A percentile compares a stretch with the other conserved stretches of the same genome.
These are phyloP conservation scores for Venturia pyrina DNA, from an alignment of 2,329 filamentous ascomycete genomes.

Conservation along the genomic window DNA sequence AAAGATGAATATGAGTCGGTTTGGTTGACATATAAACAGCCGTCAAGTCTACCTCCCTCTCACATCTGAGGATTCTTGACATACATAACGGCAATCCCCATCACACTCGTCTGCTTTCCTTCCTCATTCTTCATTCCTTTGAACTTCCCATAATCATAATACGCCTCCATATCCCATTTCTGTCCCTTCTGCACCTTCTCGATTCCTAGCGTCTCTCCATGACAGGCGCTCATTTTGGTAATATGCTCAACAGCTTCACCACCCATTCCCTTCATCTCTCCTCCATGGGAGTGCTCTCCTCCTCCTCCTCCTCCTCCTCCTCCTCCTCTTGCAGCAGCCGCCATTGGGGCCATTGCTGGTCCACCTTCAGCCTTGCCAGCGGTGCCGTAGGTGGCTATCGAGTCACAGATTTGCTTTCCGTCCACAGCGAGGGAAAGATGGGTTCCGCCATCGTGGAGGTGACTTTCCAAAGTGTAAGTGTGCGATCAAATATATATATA, in stretches of 20 bases:
- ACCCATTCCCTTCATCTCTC: neutral
- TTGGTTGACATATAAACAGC: no score
- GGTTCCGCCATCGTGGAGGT: no score
- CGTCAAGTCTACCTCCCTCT: neutral
- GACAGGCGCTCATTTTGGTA: neutral
- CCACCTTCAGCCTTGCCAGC: neutral
- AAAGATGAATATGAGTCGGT: no score
- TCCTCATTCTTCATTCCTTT: neutral
- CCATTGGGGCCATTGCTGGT: neutral
- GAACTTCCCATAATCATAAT: conserved; percentile 6
- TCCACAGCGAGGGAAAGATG: no score
- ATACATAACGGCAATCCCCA: conserved; percentile 11
- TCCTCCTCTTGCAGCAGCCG: neutral
- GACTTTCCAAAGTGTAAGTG: no score
- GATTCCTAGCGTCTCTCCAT: conserved; percentile 1
- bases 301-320: no score
- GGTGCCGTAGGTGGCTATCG: no score
- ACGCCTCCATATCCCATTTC: conserved; percentile 4
- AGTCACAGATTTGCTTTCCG: no score
- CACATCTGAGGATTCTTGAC: neutral
- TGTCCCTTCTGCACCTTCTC: conserved; percentile 5
- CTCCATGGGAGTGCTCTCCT: neutral
- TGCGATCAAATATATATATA: no score
- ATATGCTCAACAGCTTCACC: conserved; percentile 3
- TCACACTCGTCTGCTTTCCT: conserved; percentile 5